Conservation (phyloP, 495 filamentous ascomycete genomes). For the Tuber indicum region DNA sequence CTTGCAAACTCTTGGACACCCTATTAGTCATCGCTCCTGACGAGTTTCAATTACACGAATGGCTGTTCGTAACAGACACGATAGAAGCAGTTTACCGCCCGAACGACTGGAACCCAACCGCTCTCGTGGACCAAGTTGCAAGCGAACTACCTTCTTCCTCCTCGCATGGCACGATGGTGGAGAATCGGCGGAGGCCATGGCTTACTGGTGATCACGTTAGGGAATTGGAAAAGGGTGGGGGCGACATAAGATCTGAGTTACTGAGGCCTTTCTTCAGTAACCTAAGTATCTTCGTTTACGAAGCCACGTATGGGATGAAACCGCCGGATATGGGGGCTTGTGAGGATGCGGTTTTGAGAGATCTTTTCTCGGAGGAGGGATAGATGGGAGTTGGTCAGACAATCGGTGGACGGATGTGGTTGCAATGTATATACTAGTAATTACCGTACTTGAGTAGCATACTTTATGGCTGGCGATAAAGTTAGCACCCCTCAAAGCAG, state of each 20-base stretch:
- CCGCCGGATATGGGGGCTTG: slow-evolving; percentile 62
- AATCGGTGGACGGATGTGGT: background rate
- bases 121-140: slow-evolving; percentile 78
- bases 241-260: slow-evolving; percentile 47
- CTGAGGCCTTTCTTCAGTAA: slow-evolving; percentile 84
- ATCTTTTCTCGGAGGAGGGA: slow-evolving; percentile 74
- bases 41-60: slow-evolving; percentile 92
- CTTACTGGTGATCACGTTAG: slow-evolving; percentile 46
- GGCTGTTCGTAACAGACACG: slow-evolving; percentile 94
- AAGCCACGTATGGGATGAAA: slow-evolving; percentile 81
- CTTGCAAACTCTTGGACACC: slow-evolving; percentile 83
- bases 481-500: background rate
- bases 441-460: background rate
- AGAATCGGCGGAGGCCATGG: slow-evolving; percentile 61
- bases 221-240: slow-evolving; percentile 28
- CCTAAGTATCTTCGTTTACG: slow-evolving; percentile 85
- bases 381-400: slow-evolving; percentile 37
- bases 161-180: slow-evolving; percentile 45
- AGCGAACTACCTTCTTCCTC: slow-evolving; percentile 60
- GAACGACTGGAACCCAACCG: slow-evolving; percentile 61
- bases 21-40: slow-evolving; percentile 81
- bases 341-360: slow-evolving; percentile 60
- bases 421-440: background rate
- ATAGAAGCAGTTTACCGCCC: slow-evolving; percentile 92
- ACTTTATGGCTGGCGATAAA: background rate